These are phyloP conservation scores for Exophiala lecanii-corni DNA, from an alignment of 2,329 filamentous ascomycete species.

Conservation along the genomic window DNA sequence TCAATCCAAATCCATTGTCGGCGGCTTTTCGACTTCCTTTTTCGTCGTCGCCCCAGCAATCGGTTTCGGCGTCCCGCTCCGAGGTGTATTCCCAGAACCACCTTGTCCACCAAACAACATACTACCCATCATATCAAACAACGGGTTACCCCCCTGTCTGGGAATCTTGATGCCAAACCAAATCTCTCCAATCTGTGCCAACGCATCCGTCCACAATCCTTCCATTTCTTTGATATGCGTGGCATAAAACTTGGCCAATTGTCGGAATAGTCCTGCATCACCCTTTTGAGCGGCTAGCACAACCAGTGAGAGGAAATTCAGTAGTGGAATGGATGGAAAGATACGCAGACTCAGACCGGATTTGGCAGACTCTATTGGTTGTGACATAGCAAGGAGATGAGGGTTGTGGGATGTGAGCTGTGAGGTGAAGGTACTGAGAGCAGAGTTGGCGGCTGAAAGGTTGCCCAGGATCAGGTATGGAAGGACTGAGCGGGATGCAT, in stretches of 20 bases:
- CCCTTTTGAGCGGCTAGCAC: conserved; percentile 79
- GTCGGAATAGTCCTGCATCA: conserved; percentile 70
- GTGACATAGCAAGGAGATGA: conserved; percentile 57
- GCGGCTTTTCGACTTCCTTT: conserved; percentile 29
- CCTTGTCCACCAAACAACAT: conserved; percentile 75
- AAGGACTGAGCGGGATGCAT: conserved; percentile 79
- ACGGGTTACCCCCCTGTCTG: conserved; percentile 73
- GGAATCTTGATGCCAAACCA: conserved; percentile 92
- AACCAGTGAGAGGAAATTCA: conserved; percentile 88
- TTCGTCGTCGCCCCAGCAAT: conserved; percentile 12
- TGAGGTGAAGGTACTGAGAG: conserved; percentile 70
- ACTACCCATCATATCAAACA: conserved; percentile 97
- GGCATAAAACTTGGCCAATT: conserved; percentile 77
- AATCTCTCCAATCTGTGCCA: conserved; percentile 89
- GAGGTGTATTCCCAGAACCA: conserved; percentile 33
- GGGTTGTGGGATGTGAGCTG: conserved; percentile 55
- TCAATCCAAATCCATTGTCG: conserved; percentile 44
- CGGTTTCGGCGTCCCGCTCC: conserved; percentile 39
- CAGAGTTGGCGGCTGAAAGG: conserved; percentile 79
- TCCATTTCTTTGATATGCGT: conserved; percentile 70
- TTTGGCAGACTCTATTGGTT: conserved; percentile 71
- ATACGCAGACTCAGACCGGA: conserved; percentile 64
- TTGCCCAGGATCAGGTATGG: conserved; percentile 91
- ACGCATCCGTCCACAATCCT: conserved; percentile 67
- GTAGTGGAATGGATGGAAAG: conserved; percentile 84